These are phyloP conservation scores for Fusarium denticulatum DNA, from an alignment of 2,329 filamentous ascomycete species.

Conservation along the genomic window DNA sequence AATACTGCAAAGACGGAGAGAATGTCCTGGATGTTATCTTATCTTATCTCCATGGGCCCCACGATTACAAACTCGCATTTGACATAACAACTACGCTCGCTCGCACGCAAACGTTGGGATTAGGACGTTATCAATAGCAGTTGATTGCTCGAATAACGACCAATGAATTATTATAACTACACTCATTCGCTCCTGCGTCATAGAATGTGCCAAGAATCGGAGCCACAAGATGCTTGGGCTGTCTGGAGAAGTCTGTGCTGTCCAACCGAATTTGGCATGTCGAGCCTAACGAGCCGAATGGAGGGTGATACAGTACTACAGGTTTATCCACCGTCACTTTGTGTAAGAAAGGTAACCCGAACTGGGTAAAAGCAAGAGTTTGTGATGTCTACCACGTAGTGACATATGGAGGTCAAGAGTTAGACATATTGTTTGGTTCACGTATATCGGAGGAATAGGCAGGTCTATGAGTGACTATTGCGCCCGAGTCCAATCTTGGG, in stretches of 20 bases:
- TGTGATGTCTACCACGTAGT: too few species aligned
- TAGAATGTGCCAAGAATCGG: rapidly evolving
- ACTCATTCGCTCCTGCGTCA: too few species aligned
- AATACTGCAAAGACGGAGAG: background rate
- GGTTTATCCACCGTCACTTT: background rate
- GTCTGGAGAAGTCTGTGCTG: background rate
- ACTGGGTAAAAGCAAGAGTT: too few species aligned
- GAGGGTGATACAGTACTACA: too few species aligned
- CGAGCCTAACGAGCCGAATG: background rate
- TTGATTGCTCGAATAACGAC: too few species aligned
- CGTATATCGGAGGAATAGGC: background rate
- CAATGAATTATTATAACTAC: too few species aligned
- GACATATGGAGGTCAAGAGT: background rate
- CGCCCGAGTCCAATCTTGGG: rapidly evolving
- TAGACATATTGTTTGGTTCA: rapidly evolving
- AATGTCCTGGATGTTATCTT: rapidly evolving
- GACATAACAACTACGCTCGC: background rate
- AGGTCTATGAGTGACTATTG: background rate
- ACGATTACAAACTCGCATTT: too few species aligned
- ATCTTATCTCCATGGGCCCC: too few species aligned
- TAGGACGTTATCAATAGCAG: too few species aligned
- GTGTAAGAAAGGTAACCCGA: rapidly evolving
- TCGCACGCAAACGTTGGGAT: too few species aligned
- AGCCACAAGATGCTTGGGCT: too few species aligned
- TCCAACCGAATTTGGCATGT: background rate